Conservation (phyloP, 495 filamentous ascomycete genomes). For the Xanthoparmelia taractica region DNA sequence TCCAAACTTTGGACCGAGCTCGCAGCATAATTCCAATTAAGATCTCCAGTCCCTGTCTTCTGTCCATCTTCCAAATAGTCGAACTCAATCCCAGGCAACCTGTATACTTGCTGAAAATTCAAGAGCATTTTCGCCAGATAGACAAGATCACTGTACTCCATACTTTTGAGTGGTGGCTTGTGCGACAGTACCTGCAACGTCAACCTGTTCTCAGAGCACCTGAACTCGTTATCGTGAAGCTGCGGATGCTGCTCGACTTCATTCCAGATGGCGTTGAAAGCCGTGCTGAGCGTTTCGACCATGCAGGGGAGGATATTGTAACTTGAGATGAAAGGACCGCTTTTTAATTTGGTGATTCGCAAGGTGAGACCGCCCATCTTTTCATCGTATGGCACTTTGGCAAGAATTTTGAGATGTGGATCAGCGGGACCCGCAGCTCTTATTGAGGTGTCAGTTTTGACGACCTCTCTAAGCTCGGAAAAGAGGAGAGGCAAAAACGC, state of each 20-base stretch:
- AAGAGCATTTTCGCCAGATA: not conserved
- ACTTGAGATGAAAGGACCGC: not conserved
- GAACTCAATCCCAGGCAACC: not conserved
- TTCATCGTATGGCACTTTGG: not conserved
- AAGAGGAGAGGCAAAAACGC: not conserved
- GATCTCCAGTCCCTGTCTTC: not conserved
- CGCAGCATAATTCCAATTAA: not conserved
- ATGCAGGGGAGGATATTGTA: slow-evolving; percentile 2
- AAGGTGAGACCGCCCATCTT: not conserved
- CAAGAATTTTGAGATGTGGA: not conserved
- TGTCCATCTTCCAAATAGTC: not conserved
- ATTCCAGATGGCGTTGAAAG: slow-evolving; percentile 3
- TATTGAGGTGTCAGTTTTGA: not conserved
- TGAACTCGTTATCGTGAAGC: not conserved
- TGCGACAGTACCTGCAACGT: not conserved
- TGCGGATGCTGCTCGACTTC: not conserved
- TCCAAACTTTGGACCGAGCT: not conserved
- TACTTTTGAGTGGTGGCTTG: not conserved
- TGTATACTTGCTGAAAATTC: not conserved
- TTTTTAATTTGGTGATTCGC: not conserved
- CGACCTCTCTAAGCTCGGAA: not conserved
- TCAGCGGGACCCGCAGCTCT: not conserved
- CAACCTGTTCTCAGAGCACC: not conserved
- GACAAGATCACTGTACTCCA: slow-evolving; percentile 4
- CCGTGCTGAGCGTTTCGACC: not conserved